phyloP scores from a whole-genome alignment of 2,329 filamentous ascomycete species.

The Stachybotrys elegans region DNA sequence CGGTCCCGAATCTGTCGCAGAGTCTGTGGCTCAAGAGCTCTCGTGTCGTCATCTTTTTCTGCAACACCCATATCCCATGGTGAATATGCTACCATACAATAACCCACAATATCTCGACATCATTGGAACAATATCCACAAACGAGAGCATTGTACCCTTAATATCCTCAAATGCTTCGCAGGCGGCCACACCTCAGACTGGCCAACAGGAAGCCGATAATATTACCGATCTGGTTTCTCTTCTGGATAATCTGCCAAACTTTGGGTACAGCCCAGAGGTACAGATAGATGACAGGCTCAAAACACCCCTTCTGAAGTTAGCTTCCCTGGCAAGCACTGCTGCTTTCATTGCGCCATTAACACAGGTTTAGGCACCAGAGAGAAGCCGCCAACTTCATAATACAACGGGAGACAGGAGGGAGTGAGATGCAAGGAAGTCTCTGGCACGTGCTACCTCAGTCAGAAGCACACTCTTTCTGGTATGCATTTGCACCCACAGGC shows the following conservation, averaged over 20 bases:
- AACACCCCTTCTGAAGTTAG: background rate
- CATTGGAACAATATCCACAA: background rate
- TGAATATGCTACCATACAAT: background rate
- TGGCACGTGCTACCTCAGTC: background rate
- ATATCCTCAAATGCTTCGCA: background rate
- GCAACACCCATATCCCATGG: conserved; percentile 1
- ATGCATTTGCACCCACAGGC: background rate
- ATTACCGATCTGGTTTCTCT: background rate
- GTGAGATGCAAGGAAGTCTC: background rate
- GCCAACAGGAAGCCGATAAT: background rate
- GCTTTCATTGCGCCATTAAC: too few species aligned
- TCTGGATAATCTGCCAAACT: background rate
- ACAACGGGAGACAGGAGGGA: background rate
- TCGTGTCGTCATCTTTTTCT: background rate
- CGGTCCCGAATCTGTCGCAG: background rate
- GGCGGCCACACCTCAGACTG: background rate
- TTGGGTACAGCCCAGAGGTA: background rate
- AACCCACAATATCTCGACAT: conserved; percentile 2
- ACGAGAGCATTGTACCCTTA: background rate
- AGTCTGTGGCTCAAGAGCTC: background rate
- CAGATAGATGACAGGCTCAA: background rate
- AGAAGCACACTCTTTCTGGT: background rate
- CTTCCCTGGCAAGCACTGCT: background rate
- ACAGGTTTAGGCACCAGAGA: background rate
- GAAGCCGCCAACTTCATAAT: conserved; percentile 1